Evolutionary conservation across 495 filamentous ascomycete species (phyloP).

Genomic region (Aspergillus hancockii): DNA sequence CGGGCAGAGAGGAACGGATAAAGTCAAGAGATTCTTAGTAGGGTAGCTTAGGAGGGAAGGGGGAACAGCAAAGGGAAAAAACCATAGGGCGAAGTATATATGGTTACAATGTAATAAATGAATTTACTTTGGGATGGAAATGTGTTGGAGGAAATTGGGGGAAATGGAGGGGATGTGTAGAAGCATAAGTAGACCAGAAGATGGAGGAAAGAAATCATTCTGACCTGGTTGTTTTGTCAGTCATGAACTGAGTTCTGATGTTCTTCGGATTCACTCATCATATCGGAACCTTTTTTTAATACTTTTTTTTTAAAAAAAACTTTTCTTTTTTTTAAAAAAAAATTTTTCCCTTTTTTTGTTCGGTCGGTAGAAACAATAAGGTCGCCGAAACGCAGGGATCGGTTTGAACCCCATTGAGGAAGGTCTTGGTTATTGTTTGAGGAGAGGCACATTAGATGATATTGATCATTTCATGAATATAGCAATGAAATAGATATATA

Average conservation of each 20-base stretch:
- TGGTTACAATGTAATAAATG: background rate
- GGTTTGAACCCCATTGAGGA: background rate
- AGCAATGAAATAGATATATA: too few species aligned
- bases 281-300: background rate
- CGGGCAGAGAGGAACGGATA: constrained; percentile 7
- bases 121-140: background rate
- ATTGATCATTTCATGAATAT: too few species aligned
- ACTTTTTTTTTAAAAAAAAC: background rate
- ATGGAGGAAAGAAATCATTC: constrained; percentile 9
- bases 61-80: constrained; percentile 11
- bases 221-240: background rate
- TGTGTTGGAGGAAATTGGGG: constrained; percentile 6
- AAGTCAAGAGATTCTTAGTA: constrained; percentile 11
- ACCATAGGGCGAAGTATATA: background rate
- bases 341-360: background rate
- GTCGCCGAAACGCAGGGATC: background rate
- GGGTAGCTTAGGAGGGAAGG: constrained; percentile 14
- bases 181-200: constrained; percentile 4
- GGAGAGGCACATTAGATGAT: too few species aligned
- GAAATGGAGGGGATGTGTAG: constrained; percentile 6
- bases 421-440: too few species aligned
- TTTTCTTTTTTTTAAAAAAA: too few species aligned
- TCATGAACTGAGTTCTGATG: background rate
- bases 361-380: background rate
- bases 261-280: background rate